A percentile compares a stretch with the other conserved stretches of the same genome.
phyloP scores from a whole-genome alignment of 345 rosid genomes.

The Gynandropsis gynandra region DNA sequence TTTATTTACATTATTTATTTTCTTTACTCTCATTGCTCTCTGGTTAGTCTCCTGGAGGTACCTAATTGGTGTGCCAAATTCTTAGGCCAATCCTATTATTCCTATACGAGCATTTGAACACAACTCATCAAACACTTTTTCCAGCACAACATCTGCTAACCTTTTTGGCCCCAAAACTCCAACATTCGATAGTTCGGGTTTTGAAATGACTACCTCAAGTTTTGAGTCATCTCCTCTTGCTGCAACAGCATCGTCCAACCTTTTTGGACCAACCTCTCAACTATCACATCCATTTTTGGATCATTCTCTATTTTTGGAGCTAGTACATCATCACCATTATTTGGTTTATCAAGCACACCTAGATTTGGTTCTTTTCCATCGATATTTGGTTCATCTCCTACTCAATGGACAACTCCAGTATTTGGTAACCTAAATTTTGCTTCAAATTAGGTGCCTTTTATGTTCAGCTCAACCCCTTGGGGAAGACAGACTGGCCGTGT shows the following conservation, averaged over 20 bases:
- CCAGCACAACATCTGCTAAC: conserved; percentile 35
- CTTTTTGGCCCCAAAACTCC: conserved; percentile 47
- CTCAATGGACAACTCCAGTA: conserved; percentile 35
- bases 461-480: conserved; percentile 45
- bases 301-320: conserved; percentile 41
- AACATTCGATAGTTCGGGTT: conserved; percentile 33
- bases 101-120: conserved; percentile 38
- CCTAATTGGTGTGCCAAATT: conserved; percentile 43
- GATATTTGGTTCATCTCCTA: conserved; percentile 36
- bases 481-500: conserved; percentile 52
- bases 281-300: conserved; percentile 39
- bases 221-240: conserved; percentile 31
- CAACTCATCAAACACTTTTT: conserved; percentile 49
- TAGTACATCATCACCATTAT: conserved; percentile 35
- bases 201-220: conserved; percentile 32
- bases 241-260: conserved; percentile 34
- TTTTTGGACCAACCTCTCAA: conserved; percentile 43
- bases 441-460: conserved; percentile 48
- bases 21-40: conserved; percentile 32
- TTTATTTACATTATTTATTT: conserved; percentile 7
- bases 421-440: conserved; percentile 38
- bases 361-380: conserved; percentile 58
- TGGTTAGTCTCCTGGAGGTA: conserved; percentile 52
- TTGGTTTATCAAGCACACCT: conserved; percentile 43
- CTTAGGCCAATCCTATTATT: conserved; percentile 46